Evolutionary conservation across 108 stramenopile species (phyloP), one percentile per base, ranked within the genome.

Genomic region (Fragilariopsis cylindrus): DNA sequence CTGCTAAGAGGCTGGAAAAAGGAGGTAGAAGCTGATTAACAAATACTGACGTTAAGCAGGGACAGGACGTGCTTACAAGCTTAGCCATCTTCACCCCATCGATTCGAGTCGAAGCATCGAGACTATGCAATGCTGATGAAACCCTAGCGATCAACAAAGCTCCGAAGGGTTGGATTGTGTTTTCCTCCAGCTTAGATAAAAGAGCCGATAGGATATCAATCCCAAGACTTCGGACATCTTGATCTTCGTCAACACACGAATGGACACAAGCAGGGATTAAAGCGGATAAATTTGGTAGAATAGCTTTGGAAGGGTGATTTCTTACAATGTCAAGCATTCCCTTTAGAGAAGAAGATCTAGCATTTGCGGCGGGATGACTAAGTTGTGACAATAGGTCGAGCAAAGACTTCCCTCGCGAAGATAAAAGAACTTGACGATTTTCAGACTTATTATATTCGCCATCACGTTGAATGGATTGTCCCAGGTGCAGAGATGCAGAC

Each of bases 101-200:
- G 39, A 81, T 65, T 44, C 91, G 79, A 21, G 84, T 83, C 15
- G 55, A 58, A 42, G 73, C 72, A 77, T 95, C 94, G 45, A 95
- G 72, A 80, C 91, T 90, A 63, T 92, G 87, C 70, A 95, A 68
- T 48, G 94, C 88, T 57, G 90, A 92, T 7, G 85, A 78, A 7
- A 87, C 74, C 60, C 87, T 87, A 0, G 91, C 91, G 46, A 86
- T 76, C 0, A 90, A 46, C 16, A 95, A 60, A 39, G 85, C 76
- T 5, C 87, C 65, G 62, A 92, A 92, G 60, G 94, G 94, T 39
- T 58, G 75, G 7, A 90, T 46, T 47, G 73, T 48, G 18, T 69
- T 53, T 57, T 63, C 77, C 43, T 63, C 40, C 49, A 78, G 40
- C 21, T 71, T 66, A 2, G 68, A 58, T 19, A 92, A 13, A 18